Percentiles rank a stretch among this genome's conserved stretches.
Conservation (phyloP, 805 yeast genomes). For the Candida morakotiae region DNA sequence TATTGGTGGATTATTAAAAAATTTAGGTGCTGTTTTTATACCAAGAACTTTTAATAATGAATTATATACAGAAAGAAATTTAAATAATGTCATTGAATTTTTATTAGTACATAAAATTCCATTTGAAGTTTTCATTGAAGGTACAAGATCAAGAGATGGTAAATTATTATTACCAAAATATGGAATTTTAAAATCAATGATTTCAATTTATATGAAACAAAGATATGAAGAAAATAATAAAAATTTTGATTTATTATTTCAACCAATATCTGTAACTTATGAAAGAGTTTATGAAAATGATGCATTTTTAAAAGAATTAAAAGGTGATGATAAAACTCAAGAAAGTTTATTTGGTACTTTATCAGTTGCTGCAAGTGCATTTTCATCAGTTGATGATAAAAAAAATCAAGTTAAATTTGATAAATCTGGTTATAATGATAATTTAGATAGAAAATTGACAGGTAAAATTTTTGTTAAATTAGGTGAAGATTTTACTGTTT, state of each 20-base stretch:
- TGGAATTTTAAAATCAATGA: constrained; percentile 53
- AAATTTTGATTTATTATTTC: constrained; percentile 34
- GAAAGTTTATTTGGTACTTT: constrained; percentile 43
- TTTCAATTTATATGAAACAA: constrained; percentile 44
- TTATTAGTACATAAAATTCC: constrained; percentile 44
- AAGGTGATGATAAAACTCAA: constrained; percentile 53
- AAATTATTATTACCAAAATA: constrained; percentile 58
- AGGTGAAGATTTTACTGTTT: constrained; percentile 28
- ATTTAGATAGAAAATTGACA: constrained; percentile 20
- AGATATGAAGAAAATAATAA: constrained; percentile 14
- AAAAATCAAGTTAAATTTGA: constrained; percentile 6
- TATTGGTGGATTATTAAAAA: constrained; percentile 47
- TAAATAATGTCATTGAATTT: constrained; percentile 45
- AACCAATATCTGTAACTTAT: constrained; percentile 56
- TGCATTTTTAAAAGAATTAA: constrained; percentile 51
- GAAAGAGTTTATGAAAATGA: constrained; percentile 56
- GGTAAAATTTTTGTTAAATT: constrained; percentile 36
- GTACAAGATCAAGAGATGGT: constrained; percentile 66
- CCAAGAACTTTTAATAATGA: constrained; percentile 45
- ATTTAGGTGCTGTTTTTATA: constrained; percentile 55
- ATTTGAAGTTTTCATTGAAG: constrained; percentile 61
- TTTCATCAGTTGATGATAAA: constrained; percentile 10
- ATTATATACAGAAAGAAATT: constrained; percentile 44
- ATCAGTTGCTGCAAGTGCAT: constrained; percentile 30
- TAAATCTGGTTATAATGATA: constrained; percentile 26